Evolutionary conservation across 176 grass and related monocot species (phyloP), one percentile per base, ranked within the genome.

Genomic region (Zoysia japonica): DNA sequence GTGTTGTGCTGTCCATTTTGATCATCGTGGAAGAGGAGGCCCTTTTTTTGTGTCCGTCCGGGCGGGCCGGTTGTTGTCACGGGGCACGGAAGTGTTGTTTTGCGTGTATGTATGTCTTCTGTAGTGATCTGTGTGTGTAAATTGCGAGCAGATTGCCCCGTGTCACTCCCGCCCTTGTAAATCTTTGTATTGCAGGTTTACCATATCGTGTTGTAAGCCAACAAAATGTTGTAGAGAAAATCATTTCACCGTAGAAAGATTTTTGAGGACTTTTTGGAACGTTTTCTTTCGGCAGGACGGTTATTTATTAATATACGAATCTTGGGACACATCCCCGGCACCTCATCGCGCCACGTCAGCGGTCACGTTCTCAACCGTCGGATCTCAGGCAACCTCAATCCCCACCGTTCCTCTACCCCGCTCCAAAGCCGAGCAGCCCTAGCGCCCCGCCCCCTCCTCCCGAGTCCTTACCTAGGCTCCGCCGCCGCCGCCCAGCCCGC

Each of bases 61-160:
- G 20, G 59, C 9, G 9, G 46, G 35, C 1, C 37, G 47, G 59
- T 5, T 79, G 59, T 5, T 79, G 76, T 72, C 70, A 75, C 47
- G n/a, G 36, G 85, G 61, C 61, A 74, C 46, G 12, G 41, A 78
- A 61, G 53, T 45, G 9, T 3, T 44, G 9, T 2, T 53, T 37
- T 11, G 10, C 48, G 67, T 52, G 57, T 41, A 28, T 54, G 47
- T 44, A 4, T 41, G 61, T 39, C 12, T 13, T 3, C 3, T 38
- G 4, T 54, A 75, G 52, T n/a, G 17, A 70, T 14, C 50, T 46
- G 61, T n/a, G 40, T 42, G 52, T 79, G 76, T 69, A 84, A 75
- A 88, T 80, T 80, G 28, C 2, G 76, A 45, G 37, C 3, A 13
- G 51, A 74, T 75, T 84, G 52, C 14, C 61, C 44, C 44, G 38